These are phyloP conservation scores for Endocladia muricata DNA, from an alignment of 31 red algal species.

Conservation along the genomic window DNA sequence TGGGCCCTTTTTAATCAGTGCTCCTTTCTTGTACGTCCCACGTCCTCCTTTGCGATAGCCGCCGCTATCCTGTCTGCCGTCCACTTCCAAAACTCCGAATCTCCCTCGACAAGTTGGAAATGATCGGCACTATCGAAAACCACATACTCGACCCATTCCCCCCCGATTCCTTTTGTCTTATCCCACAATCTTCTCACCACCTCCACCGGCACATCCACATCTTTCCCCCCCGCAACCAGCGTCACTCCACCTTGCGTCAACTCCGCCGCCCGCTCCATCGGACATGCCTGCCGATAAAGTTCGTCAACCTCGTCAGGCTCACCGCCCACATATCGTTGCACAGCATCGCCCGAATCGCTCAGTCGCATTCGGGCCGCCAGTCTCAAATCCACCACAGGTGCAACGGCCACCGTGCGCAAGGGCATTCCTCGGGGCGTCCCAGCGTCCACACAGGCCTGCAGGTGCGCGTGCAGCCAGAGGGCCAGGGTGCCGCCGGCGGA, in stretches of 20 bases:
- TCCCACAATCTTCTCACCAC: conserved; percentile 17
- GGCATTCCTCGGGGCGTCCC: neutral
- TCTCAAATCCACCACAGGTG: conserved; percentile 55
- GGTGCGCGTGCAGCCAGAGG: conserved; percentile 48
- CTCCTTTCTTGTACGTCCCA: too few species aligned
- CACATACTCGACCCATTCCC: neutral
- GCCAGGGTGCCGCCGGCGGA: conserved; percentile 62
- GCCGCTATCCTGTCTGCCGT: too few species aligned
- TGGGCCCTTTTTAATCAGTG: too few species aligned
- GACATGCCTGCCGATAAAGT: conserved; percentile 35
- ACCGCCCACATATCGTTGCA: conserved; percentile 53
- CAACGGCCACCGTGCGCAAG: conserved; percentile 21
- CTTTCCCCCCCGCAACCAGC: conserved; percentile 11
- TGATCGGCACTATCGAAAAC: conserved; percentile 8
- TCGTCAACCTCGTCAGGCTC: neutral
- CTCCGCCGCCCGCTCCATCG: conserved; percentile 6
- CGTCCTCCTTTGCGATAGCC: too few species aligned
- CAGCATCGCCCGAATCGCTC: conserved; percentile 68
- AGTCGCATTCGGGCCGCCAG: conserved; percentile 29
- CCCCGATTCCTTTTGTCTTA: neutral
- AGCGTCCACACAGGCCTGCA: neutral
- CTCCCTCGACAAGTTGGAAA: conserved; percentile 24
- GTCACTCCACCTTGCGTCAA: conserved; percentile 14
- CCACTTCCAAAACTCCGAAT: neutral
- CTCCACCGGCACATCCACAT: conserved; percentile 27